phyloP scores from a whole-genome alignment of 768 basidiomycete genomes.

The Mycena sanguinolenta region DNA sequence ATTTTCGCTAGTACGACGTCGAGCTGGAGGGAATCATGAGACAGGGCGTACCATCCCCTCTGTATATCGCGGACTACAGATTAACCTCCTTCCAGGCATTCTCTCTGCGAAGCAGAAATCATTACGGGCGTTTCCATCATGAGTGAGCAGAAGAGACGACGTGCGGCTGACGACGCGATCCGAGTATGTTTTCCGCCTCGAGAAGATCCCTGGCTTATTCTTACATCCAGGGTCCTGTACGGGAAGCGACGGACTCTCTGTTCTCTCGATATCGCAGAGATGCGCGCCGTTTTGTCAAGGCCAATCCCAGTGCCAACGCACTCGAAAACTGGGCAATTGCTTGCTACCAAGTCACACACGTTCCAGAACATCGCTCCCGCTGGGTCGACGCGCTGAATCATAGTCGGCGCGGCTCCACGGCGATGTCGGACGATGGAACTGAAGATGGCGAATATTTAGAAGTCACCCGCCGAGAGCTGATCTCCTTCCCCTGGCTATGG shows the following conservation, averaged over 20 bases:
- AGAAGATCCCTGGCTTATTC: neutral
- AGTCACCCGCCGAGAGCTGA: slow-evolving; percentile 29
- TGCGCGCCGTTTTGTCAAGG: slow-evolving; percentile 32
- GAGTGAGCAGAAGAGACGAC: slow-evolving; percentile 30
- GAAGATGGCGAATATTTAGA: slow-evolving; percentile 31
- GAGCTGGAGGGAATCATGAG: slow-evolving; percentile 34
- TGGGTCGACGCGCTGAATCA: slow-evolving; percentile 34
- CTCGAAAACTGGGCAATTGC: slow-evolving; percentile 33
- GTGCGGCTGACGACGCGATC: slow-evolving; percentile 34
- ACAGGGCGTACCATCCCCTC: slow-evolving; percentile 7
- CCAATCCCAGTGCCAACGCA: slow-evolving; percentile 8
- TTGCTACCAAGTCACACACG: slow-evolving; percentile 35
- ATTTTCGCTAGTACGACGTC: slow-evolving; percentile 28
- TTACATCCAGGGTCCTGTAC: slow-evolving; percentile 29
- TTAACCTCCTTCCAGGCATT: slow-evolving; percentile 11
- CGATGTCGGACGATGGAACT: slow-evolving; percentile 23
- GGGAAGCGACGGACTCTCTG: slow-evolving; percentile 30
- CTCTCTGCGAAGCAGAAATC: slow-evolving; percentile 34
- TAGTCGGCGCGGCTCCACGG: slow-evolving; percentile 31
- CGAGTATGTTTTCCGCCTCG: slow-evolving; percentile 10
- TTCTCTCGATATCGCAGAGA: slow-evolving; percentile 11
- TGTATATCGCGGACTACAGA: no score
- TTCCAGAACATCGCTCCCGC: neutral
- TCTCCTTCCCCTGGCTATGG: slow-evolving; percentile 38
- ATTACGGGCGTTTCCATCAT: slow-evolving; percentile 31